These are phyloP conservation scores for Phytophthora parvispora DNA, from an alignment of 352 stramenopile genomes.

Conservation along the genomic window DNA sequence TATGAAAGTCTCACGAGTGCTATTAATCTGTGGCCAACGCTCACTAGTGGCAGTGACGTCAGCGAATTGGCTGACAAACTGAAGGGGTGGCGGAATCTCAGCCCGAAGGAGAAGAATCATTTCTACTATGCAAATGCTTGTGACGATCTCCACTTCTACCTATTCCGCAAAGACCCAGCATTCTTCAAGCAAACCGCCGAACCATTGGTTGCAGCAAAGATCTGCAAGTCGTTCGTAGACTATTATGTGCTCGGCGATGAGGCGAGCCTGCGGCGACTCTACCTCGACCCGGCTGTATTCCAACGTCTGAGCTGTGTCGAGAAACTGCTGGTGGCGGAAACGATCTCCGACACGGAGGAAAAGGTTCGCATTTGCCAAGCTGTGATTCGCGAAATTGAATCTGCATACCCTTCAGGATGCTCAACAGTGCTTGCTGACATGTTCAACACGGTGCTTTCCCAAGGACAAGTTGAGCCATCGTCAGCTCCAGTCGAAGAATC, in stretches of 20 bases:
- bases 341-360: slow-evolving; percentile 20
- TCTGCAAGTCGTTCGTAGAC: slow-evolving; percentile 66
- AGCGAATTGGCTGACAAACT: slow-evolving; percentile 38
- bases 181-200: slow-evolving; percentile 54
- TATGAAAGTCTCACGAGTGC: slow-evolving; percentile 45
- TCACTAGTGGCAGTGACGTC: slow-evolving; percentile 27
- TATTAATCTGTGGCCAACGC: slow-evolving; percentile 42
- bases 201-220: slow-evolving; percentile 52
- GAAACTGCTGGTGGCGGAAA: slow-evolving; percentile 50
- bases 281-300: slow-evolving; percentile 38
- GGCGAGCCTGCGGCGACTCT: slow-evolving; percentile 29
- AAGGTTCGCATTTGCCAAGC: slow-evolving; percentile 34
- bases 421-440: slow-evolving; percentile 19
- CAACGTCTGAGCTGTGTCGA: slow-evolving; percentile 48
- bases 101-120: slow-evolving; percentile 24
- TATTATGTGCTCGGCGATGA: slow-evolving; percentile 57
- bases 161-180: slow-evolving; percentile 56
- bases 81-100: slow-evolving; percentile 39
- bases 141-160: slow-evolving; percentile 68
- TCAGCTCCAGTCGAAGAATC: background rate
- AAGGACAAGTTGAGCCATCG: slow-evolving; percentile 30
- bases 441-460: slow-evolving; percentile 45
- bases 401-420: slow-evolving; percentile 13
- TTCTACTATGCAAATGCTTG: slow-evolving; percentile 58
- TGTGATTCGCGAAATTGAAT: slow-evolving; percentile 43